Percentiles rank a stretch among this genome's conserved stretches.
Conservation (phyloP, 306 rosid species). For the Fragaria ananassa region DNA sequence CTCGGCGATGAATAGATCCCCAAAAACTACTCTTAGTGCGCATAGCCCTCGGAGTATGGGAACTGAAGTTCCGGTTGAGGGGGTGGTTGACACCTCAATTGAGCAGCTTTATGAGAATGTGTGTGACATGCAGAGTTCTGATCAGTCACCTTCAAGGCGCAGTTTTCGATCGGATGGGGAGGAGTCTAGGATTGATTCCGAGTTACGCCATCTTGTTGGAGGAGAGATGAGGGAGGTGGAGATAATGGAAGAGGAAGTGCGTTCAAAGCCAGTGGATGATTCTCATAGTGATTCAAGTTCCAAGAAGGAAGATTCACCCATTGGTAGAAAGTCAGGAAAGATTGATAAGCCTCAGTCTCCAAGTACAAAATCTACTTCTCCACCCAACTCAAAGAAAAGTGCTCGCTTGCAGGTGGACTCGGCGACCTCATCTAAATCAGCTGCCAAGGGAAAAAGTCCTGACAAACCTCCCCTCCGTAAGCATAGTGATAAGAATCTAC, state of each 20-base stretch:
- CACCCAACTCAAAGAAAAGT: slow-evolving; percentile 43
- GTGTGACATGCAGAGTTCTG: slow-evolving; percentile 97
- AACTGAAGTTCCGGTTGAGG: slow-evolving; percentile 36
- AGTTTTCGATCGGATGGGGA: slow-evolving; percentile 82
- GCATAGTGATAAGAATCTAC: slow-evolving; percentile 39
- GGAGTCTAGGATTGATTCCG: slow-evolving; percentile 94
- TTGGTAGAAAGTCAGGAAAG: slow-evolving; percentile 44
- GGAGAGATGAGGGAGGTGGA: slow-evolving; percentile 94
- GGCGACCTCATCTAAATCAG: slow-evolving; percentile 39
- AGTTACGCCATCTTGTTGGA: slow-evolving; percentile 82
- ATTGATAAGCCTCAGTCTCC: slow-evolving; percentile 42
- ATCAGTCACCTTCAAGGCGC: slow-evolving; percentile 77
- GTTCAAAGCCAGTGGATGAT: slow-evolving; percentile 41
- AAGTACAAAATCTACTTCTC: slow-evolving; percentile 45
- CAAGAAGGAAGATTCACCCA: slow-evolving; percentile 42
- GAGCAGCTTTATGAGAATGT: slow-evolving; percentile 96
- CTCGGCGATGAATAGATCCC: slow-evolving; percentile 28
- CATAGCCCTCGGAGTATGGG: slow-evolving; percentile 31
- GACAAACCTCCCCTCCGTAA: slow-evolving; percentile 54
- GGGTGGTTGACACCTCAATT: slow-evolving; percentile 66
- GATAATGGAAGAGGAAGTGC: slow-evolving; percentile 83
- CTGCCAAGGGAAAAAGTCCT: slow-evolving; percentile 38
- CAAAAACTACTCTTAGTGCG: slow-evolving; percentile 35
- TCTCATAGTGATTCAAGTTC: slow-evolving; percentile 45
- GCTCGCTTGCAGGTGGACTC: slow-evolving; percentile 30